These are phyloP conservation scores for Ogataea paraovalis DNA, from an alignment of 805 yeast species.

Conservation along the genomic window DNA sequence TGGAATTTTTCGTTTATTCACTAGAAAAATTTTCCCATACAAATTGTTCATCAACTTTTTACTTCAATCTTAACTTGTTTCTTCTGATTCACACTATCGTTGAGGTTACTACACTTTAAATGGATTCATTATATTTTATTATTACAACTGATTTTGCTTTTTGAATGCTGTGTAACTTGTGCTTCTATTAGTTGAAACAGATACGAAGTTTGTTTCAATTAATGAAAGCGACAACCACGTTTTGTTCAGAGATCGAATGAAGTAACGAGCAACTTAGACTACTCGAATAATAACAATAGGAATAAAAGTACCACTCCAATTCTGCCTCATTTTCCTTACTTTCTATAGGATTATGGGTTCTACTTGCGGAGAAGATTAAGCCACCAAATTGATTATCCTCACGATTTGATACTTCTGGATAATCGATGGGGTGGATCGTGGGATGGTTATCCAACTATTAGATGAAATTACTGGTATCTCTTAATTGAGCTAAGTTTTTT, in stretches of 20 bases:
- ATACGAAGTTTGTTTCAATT: neutral
- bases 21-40: too few species aligned
- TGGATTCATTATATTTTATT: too few species aligned
- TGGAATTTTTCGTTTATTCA: too few species aligned
- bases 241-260: too few species aligned
- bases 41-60: too few species aligned
- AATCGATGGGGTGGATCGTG: constrained; percentile 22
- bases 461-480: neutral
- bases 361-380: constrained; percentile 31
- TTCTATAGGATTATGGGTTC: constrained; percentile 30
- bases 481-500: neutral
- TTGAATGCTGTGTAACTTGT: neutral
- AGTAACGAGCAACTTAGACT: too few species aligned
- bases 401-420: constrained; percentile 27
- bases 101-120: too few species aligned
- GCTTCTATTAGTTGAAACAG: neutral
- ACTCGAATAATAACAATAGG: too few species aligned
- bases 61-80: too few species aligned
- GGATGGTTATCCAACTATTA: constrained; percentile 11
- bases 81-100: too few species aligned
- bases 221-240: neutral
- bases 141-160: too few species aligned
- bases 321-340: constrained; percentile 30
- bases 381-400: constrained; percentile 10
- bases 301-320: too few species aligned